A percentile compares a stretch with the other conserved stretches of the same genome.
phyloP scores from a whole-genome alignment of 257 asterid genomes.

The Solanum lycopersicoides region DNA sequence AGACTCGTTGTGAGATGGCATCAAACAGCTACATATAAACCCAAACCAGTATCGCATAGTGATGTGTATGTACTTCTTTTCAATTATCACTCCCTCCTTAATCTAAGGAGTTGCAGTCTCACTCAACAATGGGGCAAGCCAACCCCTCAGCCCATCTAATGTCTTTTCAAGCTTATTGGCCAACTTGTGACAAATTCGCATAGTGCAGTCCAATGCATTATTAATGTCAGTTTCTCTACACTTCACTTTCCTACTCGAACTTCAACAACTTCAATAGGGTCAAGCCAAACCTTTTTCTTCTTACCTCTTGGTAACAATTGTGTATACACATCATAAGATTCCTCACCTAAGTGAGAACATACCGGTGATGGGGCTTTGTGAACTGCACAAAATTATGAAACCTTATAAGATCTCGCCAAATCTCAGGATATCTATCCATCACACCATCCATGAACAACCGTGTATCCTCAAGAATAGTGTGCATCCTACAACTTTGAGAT shows the following conservation, averaged over 20 bases:
- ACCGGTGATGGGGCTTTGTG: not conserved
- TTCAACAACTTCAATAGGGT: not conserved
- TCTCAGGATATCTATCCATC: too few relatives aligned
- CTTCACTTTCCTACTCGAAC: not conserved
- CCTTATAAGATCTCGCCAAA: not conserved
- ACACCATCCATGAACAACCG: not conserved
- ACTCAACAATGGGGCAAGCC: not conserved
- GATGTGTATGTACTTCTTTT: not conserved
- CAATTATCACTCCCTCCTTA: not conserved
- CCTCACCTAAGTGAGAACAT: not conserved
- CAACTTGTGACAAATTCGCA: not conserved
- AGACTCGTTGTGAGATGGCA: not conserved
- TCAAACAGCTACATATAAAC: not conserved
- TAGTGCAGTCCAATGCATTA: not conserved
- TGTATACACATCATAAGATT: not conserved
- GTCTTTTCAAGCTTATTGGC: not conserved
- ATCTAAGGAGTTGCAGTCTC: not conserved
- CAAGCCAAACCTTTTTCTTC: not conserved
- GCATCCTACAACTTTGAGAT: not conserved
- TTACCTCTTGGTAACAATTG: not conserved
- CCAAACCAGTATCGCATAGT: not conserved
- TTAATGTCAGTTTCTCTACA: not conserved
- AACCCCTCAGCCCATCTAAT: not conserved
- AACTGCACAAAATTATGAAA: not conserved
- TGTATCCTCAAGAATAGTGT: not conserved